Evolutionary conservation across 2,329 filamentous ascomycete species (phyloP), one percentile per base, ranked within the genome.

Genomic region (Macrophomina phaseolina): DNA sequence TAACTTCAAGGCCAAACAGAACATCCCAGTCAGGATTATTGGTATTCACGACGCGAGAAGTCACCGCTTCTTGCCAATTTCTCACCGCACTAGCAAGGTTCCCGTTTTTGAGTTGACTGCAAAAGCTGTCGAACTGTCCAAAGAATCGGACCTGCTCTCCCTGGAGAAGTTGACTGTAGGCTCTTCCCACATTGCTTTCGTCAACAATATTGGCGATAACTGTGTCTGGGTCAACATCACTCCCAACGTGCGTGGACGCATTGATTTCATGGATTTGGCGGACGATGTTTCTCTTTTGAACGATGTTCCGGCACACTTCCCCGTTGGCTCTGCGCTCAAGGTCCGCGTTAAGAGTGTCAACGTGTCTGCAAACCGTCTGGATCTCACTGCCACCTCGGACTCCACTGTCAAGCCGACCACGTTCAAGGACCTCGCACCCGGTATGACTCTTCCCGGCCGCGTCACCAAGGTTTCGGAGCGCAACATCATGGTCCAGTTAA

Each of bases 161-260:
- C 81, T 97, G 38, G 89, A 92, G 32, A 87, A 91, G 68, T 81
- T 99, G 69, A 84, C 90, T 72, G 81, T 87, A 61, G 93, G 91
- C 18, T 89, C 90, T 18, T 87, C 85, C 2, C 89, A 91, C 78
- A 79, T 96, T 61, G 94, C 91, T 0, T 98, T 94, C 74, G 88
- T 99, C 75, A 99, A 98, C 83, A 98, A 97, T 75, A 84, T 94
- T 68, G 87, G 87, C 28, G 86, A 91, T 34, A 89, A 92, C 70
- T 91, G 87, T 74, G 84, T 97, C 28, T 98, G 95, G 94, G 90
- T 96, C 53, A 97, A 93, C 74, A 81, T 99, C 28, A 93, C 94
- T 1, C 93, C 95, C 6, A 92, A 90, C 63, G 89, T 99, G 16
- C 90, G 94, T 67, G 95, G 95, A 66, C 89, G 93, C 61, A 87